Evolutionary conservation across 306 rosid genomes (phyloP).

Genomic region (Astragalus membranaceus): DNA sequence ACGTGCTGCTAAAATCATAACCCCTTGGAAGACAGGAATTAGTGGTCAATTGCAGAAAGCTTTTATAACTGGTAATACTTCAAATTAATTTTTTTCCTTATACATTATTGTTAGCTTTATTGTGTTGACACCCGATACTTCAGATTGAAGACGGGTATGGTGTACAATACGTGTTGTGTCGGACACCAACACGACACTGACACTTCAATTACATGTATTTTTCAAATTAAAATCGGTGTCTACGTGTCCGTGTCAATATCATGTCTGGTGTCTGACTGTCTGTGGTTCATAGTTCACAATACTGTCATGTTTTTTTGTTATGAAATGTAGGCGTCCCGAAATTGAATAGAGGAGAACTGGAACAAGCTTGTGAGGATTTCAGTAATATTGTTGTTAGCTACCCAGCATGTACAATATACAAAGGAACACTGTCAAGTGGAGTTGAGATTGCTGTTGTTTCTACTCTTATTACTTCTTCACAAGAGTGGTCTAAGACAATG

Average conservation of each 20-base stretch:
- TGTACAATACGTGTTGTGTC: too few species aligned
- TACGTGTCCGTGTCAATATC: too few species aligned
- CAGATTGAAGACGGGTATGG: too few species aligned
- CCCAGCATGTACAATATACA: conserved; percentile 49
- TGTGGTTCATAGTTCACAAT: not conserved
- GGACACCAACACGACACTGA: too few species aligned
- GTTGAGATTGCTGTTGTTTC: conserved; percentile 94
- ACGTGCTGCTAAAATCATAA: conserved; percentile 57
- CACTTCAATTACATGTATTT: too few species aligned
- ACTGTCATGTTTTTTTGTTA: not conserved
- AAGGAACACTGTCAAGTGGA: conserved; percentile 91
- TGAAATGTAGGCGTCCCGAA: conserved; percentile 79
- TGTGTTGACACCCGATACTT: not conserved
- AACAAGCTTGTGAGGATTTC: conserved; percentile 92
- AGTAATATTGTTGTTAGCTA: conserved; percentile 62
- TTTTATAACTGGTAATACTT: conserved; percentile 71
- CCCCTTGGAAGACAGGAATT: conserved; percentile 91
- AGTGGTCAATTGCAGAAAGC: conserved; percentile 96
- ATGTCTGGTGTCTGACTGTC: too few species aligned
- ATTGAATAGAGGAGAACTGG: conserved; percentile 69
- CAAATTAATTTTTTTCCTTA: too few species aligned
- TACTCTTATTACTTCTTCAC: conserved; percentile 35
- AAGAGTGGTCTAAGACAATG: conserved; percentile 69
- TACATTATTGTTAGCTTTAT: not conserved
- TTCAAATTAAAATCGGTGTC: too few species aligned